Evolutionary conservation across 176 grass and related monocot genomes (phyloP).

Genomic region (Aechmea fasciata): DNA sequence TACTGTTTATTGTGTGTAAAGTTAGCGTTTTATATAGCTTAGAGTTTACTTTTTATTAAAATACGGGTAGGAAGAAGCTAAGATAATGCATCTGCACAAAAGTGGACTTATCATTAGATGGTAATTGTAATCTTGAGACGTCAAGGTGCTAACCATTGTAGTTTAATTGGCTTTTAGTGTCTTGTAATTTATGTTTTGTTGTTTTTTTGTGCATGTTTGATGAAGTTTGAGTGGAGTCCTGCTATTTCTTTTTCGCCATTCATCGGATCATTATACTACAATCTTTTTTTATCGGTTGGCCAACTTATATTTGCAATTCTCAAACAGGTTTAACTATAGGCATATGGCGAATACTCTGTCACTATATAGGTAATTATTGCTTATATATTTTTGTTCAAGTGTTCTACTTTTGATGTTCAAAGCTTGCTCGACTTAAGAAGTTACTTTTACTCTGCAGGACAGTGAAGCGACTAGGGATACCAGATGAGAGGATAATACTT

Average conservation of each 20-base stretch:
- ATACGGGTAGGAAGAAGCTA: too few relatives aligned
- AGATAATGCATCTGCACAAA: too few relatives aligned
- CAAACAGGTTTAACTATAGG: conserved; percentile 90
- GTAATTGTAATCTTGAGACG: too few relatives aligned
- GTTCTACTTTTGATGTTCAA: conserved; percentile 6
- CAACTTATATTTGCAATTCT: neutral
- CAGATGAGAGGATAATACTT: conserved; percentile 91
- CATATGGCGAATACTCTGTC: conserved; percentile 97
- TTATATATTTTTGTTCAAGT: conserved; percentile 1
- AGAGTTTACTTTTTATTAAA: too few relatives aligned
- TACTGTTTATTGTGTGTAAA: too few relatives aligned
- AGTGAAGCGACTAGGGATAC: conserved; percentile 93
- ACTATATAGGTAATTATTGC: conserved; percentile 57
- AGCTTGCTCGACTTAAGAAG: neutral
- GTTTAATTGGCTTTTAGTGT: too few relatives aligned
- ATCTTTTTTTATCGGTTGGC: neutral
- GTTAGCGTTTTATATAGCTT: too few relatives aligned
- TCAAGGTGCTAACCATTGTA: too few relatives aligned
- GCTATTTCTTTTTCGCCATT: neutral
- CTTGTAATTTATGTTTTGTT: neutral
- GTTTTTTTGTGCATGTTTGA: neutral
- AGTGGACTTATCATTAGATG: too few relatives aligned
- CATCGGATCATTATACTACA: neutral
- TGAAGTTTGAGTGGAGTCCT: neutral
- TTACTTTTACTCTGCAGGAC: conserved; percentile 39